These are phyloP conservation scores for Cylindrotheca closterium DNA, from an alignment of 108 stramenopile genomes.

Conservation along the genomic window DNA sequence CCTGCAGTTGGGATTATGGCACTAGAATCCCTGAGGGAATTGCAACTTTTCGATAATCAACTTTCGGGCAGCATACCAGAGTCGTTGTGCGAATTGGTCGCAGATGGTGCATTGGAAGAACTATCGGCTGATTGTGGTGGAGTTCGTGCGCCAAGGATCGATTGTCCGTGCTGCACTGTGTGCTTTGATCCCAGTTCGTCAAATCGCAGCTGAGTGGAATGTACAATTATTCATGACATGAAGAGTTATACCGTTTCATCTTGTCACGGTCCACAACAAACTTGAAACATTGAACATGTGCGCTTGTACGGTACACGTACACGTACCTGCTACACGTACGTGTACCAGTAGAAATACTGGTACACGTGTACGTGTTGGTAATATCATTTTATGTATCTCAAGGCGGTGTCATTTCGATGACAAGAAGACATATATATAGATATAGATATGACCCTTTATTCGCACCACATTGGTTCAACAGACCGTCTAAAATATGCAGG, in stretches of 20 bases:
- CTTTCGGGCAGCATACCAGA: slow-evolving; percentile 27
- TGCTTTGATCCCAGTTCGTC: slow-evolving; percentile 13
- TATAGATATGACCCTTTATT: too few species aligned
- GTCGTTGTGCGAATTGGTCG: slow-evolving; percentile 27
- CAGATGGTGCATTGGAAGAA: slow-evolving; percentile 17
- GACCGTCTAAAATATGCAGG: too few species aligned
- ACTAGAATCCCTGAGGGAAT: slow-evolving; percentile 9
- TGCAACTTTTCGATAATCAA: slow-evolving; percentile 23
- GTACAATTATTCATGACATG: background rate
- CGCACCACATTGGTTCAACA: too few species aligned
- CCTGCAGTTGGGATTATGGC: slow-evolving; percentile 20
- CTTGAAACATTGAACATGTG: background rate
- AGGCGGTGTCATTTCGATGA: too few species aligned
- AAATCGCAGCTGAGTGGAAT: background rate
- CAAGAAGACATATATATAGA: too few species aligned
- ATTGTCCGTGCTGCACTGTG: slow-evolving; percentile 29
- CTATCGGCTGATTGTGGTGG: slow-evolving; percentile 31
- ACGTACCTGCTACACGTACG: background rate
- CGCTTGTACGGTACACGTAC: background rate
- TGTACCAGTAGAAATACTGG: too few species aligned
- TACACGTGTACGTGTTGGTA: too few species aligned
- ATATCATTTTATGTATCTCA: too few species aligned
- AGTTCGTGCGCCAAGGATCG: slow-evolving; percentile 3
- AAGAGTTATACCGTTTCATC: too few species aligned
- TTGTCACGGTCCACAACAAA: too few species aligned